Conservation (phyloP, 2,329 filamentous ascomycete species). For the Colletotrichum tabaci region DNA sequence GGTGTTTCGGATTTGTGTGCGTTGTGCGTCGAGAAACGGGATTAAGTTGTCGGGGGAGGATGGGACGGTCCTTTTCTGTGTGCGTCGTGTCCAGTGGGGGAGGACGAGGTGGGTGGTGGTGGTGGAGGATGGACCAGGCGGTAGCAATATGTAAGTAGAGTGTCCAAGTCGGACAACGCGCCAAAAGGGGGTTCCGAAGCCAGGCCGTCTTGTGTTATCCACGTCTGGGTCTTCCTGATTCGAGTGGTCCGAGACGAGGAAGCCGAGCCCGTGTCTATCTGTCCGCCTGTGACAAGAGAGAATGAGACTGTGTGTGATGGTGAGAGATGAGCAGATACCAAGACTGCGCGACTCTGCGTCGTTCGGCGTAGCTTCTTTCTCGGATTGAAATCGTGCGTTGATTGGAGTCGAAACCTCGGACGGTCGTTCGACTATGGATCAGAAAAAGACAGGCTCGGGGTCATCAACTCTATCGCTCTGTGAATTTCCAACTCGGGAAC, state of each 20-base stretch:
- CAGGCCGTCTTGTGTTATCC: constrained; percentile 22
- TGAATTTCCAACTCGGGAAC: constrained; percentile 5
- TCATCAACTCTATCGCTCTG: constrained; percentile 27
- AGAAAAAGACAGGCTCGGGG: constrained; percentile 36
- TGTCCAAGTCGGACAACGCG: constrained; percentile 31
- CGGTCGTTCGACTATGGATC: constrained; percentile 38
- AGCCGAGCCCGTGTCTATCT: constrained; percentile 23
- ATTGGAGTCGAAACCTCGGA: constrained; percentile 37
- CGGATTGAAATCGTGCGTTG: constrained; percentile 40
- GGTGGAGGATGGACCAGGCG: constrained; percentile 15
- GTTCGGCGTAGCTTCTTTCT: constrained; percentile 24
- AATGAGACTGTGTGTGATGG: constrained; percentile 10
- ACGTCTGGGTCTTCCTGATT: constrained; percentile 21
- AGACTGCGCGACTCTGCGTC: constrained; percentile 34
- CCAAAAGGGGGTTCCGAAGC: constrained; percentile 34
- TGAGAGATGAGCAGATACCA: constrained; percentile 30
- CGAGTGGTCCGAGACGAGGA: constrained; percentile 1
- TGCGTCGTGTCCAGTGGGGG: constrained; percentile 15
- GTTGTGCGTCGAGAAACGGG: constrained; percentile 39
- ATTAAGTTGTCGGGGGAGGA: constrained; percentile 40
- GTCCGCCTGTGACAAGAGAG: constrained; percentile 25
- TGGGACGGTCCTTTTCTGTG: constrained; percentile 38
- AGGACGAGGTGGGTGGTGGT: constrained; percentile 21
- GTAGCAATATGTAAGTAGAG: constrained; percentile 35
- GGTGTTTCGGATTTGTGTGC: constrained; percentile 41